Base-by-base conservation (phyloP, 495 filamentous ascomycete species). In the Aspergillus coremiiformis region DNA sequence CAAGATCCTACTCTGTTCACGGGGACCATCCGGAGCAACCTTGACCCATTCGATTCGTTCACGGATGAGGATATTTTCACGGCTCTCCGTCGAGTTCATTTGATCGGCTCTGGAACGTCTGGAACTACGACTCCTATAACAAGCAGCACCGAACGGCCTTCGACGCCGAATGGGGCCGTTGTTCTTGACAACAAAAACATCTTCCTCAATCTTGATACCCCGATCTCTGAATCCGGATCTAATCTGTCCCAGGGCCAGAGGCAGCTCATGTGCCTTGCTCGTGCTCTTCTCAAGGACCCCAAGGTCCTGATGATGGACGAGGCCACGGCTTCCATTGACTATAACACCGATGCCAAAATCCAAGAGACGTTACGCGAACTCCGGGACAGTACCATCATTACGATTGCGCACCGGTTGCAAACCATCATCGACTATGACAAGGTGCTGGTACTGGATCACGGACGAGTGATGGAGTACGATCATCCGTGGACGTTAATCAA, bases 401-500 rank as follows among this genome's bases (percentile, higher is more conserved):
- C 94, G 0, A 97, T 99, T 59, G 94, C 94, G n/a, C 94, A 99
- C 67, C 84, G 94, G 11, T 76, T 99, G 51, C 89, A 96, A 57
- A 97, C 92, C 0, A 95, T 99, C 59, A 88, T 90, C 43, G 94
- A 97, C 62, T 97, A 97, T 63, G 92, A 97, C 71, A 96, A 95
- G 74, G 93, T 99, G n/a, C 76, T 97, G 5, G 90, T 97, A 11
- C 75, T 99, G 22, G 94, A 99, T 59, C 88, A 90, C 61, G 94
- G 94, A 22, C 66, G 73, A 29, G 86, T 99, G 15, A 77, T 93
- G 17, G 92, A 99, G 69, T 97, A 78, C 65, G 94, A 85, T 33
- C 84, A 92, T 57, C 94, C 94, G 15, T 86, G 86, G 73, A 81
- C 86, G 54, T 69, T 96, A 23, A 71, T 96, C 49, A 73, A 77